phyloP scores from a whole-genome alignment of 2,329 filamentous ascomycete genomes.

The Bertia moriformis region DNA sequence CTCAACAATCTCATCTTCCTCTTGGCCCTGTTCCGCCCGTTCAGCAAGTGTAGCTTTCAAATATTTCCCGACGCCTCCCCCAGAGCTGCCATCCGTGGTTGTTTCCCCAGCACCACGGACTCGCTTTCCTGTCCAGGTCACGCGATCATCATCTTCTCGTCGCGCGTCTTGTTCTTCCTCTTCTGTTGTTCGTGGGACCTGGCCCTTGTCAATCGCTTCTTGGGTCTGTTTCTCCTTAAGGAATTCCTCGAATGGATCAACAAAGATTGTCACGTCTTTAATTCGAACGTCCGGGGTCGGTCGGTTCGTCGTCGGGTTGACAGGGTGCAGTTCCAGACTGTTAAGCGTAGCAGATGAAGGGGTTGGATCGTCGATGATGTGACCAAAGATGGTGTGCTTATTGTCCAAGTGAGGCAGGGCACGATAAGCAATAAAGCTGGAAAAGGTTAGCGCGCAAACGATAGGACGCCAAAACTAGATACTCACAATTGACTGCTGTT shows the following conservation, averaged over 20 bases:
- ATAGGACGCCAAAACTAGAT: not conserved
- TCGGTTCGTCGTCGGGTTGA: slow-evolving; percentile 28
- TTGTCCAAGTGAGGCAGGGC: slow-evolving; percentile 72
- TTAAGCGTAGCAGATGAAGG: slow-evolving; percentile 63
- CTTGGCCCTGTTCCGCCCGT: not conserved
- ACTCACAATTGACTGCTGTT: slow-evolving; percentile 77
- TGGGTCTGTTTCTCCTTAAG: slow-evolving; percentile 53
- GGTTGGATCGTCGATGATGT: slow-evolving; percentile 64
- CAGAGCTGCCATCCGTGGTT: slow-evolving; percentile 22
- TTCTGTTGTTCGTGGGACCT: slow-evolving; percentile 23
- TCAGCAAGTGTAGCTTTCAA: slow-evolving; percentile 19
- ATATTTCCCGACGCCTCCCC: slow-evolving; percentile 61
- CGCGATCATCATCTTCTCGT: slow-evolving; percentile 72
- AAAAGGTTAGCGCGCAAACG: not conserved
- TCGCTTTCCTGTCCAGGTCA: slow-evolving; percentile 93
- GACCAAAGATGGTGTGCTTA: slow-evolving; percentile 94
- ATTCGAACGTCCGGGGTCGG: slow-evolving; percentile 70
- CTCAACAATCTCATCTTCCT: slow-evolving; percentile 31
- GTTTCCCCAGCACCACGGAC: slow-evolving; percentile 51
- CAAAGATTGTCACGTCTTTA: slow-evolving; percentile 68
- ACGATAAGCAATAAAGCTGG: slow-evolving; percentile 64
- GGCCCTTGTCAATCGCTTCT: slow-evolving; percentile 39
- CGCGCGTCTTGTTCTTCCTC: slow-evolving; percentile 50
- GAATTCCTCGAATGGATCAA: slow-evolving; percentile 94
- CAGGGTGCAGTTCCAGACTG: slow-evolving; percentile 55